Conservation (phyloP, 176 grass and related monocot species). For the Dendrocalamus sinicus region DNA sequence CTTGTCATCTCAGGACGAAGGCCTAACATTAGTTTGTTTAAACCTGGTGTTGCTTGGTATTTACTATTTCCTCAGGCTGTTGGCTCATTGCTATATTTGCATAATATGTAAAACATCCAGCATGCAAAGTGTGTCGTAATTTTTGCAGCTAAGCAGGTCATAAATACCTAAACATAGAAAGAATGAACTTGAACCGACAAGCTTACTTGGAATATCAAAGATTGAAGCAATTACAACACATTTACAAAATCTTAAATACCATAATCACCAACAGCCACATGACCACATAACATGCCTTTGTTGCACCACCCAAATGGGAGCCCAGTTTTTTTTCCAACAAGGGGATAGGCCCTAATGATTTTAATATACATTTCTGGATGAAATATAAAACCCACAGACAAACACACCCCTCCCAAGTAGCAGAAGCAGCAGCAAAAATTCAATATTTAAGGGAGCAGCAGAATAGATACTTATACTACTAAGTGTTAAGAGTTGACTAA, state of each 20-base stretch:
- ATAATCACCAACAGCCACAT: background rate
- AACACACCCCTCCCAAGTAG: background rate
- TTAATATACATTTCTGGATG: background rate
- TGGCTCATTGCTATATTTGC: background rate
- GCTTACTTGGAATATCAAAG: background rate
- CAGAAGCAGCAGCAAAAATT: background rate
- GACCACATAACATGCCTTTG: slow-evolving; percentile 13
- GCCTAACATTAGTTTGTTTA: slow-evolving; percentile 28
- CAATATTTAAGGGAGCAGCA: slow-evolving; percentile 3
- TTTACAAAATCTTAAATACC: background rate
- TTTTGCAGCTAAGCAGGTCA: background rate
- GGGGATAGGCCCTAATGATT: background rate
- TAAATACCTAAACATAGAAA: slow-evolving; percentile 23
- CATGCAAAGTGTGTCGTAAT: background rate
- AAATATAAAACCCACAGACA: slow-evolving; percentile 4
- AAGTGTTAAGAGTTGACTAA: slow-evolving; percentile 7
- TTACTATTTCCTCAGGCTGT: slow-evolving; percentile 11
- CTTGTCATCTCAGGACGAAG: background rate
- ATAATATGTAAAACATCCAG: background rate
- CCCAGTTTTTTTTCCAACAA: slow-evolving; percentile 1
- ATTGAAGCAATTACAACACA: background rate
- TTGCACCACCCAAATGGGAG: background rate
- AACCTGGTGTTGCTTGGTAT: background rate
- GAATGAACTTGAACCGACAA: slow-evolving; percentile 15
- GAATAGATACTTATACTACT: background rate